Percentiles rank a stretch among this genome's conserved stretches.
Conservation (phyloP, 2,329 filamentous ascomycete species). For the Colletotrichum cordylinicola region DNA sequence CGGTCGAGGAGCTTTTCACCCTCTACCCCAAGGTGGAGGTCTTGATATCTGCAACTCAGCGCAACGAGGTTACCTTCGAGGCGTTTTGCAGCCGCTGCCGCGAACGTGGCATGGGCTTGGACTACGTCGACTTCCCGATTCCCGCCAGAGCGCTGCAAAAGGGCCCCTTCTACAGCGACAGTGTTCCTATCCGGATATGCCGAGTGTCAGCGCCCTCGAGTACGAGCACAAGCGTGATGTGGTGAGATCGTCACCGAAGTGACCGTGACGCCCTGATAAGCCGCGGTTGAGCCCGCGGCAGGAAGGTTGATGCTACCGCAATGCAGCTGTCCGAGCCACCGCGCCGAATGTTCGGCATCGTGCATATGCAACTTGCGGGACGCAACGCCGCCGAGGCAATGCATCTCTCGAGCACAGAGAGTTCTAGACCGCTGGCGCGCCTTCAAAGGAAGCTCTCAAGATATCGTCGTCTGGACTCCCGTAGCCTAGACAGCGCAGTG, state of each 20-base stretch:
- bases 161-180: slow-evolving; percentile 69
- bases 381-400: not conserved
- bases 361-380: not conserved
- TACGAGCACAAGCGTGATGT: not conserved
- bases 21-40: slow-evolving; percentile 62
- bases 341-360: not conserved
- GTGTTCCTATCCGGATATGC: slow-evolving; percentile 65
- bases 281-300: not conserved
- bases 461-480: not conserved
- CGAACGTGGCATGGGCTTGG: slow-evolving; percentile 48
- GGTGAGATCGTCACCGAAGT: not conserved
- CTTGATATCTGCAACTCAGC: slow-evolving; percentile 73
- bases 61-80: slow-evolving; percentile 73
- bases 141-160: slow-evolving; percentile 47
- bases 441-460: not conserved
- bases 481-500: not conserved
- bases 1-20: slow-evolving; percentile 66
- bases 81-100: slow-evolving; percentile 66
- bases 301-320: not conserved
- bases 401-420: not conserved
- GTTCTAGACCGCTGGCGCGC: not conserved
- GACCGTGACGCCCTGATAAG: not conserved
- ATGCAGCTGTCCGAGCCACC: not conserved
- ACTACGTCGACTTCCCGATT: slow-evolving; percentile 48
- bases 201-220: slow-evolving; percentile 13